Conservation (phyloP, 2,329 filamentous ascomycete species). For the Rhexocercosporidium sp. region DNA sequence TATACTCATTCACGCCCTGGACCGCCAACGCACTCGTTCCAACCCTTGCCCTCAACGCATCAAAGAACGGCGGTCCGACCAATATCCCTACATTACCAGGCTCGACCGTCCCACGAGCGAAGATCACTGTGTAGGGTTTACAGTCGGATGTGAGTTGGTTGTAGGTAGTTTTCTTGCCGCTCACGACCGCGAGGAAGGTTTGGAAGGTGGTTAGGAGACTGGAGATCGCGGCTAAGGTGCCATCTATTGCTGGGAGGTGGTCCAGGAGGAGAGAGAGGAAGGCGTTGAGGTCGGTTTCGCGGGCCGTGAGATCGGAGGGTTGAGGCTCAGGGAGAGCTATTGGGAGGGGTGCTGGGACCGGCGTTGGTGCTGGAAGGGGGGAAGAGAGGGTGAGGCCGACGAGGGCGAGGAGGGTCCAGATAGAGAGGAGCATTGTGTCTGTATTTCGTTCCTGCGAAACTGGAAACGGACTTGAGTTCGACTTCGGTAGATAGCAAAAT, state of each 20-base stretch:
- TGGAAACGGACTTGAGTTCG: background rate
- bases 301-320: constrained; percentile 8
- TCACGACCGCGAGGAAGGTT: constrained; percentile 27
- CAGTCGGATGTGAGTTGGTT: constrained; percentile 35
- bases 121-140: constrained; percentile 50
- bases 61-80: constrained; percentile 42
- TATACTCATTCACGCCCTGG: constrained; percentile 42
- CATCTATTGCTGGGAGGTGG: constrained; percentile 33
- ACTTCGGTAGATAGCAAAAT: background rate
- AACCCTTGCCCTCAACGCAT: constrained; percentile 31
- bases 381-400: constrained; percentile 25
- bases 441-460: background rate
- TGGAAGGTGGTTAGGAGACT: constrained; percentile 35
- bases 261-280: constrained; percentile 36
- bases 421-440: constrained; percentile 28
- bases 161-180: constrained; percentile 35
- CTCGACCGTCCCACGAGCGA: constrained; percentile 54
- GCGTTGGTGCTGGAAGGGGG: constrained; percentile 21
- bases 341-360: background rate
- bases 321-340: background rate
- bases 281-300: constrained; percentile 32
- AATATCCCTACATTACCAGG: constrained; percentile 51
- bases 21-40: constrained; percentile 33
- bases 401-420: constrained; percentile 21
- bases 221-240: constrained; percentile 26